Conservation (phyloP, 768 basidiomycete species). For the Leccinum uliginosum region DNA sequence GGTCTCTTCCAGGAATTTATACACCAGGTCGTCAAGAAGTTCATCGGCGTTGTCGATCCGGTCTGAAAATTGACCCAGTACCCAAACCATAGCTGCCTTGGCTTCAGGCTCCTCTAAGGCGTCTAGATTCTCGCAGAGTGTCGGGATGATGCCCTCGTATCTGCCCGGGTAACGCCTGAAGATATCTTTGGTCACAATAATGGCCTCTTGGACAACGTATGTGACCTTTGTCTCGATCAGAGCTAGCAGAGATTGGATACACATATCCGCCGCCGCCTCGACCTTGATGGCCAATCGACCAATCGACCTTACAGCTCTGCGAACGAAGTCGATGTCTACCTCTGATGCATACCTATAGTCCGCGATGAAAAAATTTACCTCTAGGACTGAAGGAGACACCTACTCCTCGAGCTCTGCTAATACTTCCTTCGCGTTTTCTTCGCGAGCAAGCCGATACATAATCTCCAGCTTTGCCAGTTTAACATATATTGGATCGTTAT, state of each 20-base stretch:
- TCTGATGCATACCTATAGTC: conserved; percentile 88
- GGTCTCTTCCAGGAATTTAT: conserved; percentile 89
- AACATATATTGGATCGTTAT: conserved; percentile 99
- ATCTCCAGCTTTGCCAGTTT: conserved; percentile 98
- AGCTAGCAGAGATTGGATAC: conserved; percentile 80
- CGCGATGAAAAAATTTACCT: neutral
- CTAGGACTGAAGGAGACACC: conserved; percentile 18
- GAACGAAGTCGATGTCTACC: conserved; percentile 96
- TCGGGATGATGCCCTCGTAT: conserved; percentile 96
- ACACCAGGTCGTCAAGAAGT: conserved; percentile 85
- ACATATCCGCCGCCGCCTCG: conserved; percentile 79
- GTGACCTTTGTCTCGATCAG: conserved; percentile 91
- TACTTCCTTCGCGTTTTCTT: conserved; percentile 90
- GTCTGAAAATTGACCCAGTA: conserved; percentile 93
- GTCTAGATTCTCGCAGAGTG: conserved; percentile 88
- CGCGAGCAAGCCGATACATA: conserved; percentile 95
- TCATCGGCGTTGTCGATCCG: conserved; percentile 96
- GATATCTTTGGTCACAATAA: conserved; percentile 97
- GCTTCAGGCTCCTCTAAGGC: conserved; percentile 92
- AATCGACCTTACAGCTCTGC: conserved; percentile 96
- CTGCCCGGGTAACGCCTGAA: conserved; percentile 95
- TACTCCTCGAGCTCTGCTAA: conserved; percentile 94
- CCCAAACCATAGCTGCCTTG: conserved; percentile 98
- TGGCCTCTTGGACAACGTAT: conserved; percentile 96
- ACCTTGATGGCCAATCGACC: conserved; percentile 99